Conservation (phyloP, 257 asterid species). For the Fraxinus cuspidata region DNA sequence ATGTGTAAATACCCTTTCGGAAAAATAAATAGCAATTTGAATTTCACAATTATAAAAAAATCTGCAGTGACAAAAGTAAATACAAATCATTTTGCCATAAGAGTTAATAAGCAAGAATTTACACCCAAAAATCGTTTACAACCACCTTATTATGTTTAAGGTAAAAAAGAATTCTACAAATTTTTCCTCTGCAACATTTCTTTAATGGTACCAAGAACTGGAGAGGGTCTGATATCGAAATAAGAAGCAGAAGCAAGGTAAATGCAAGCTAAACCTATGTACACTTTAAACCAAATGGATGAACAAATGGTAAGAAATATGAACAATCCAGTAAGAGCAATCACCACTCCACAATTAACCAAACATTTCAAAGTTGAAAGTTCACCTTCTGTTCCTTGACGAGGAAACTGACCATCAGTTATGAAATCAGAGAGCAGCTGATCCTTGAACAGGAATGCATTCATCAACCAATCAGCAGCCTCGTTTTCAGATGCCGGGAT, state of each 20-base stretch:
- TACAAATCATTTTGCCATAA: not conserved
- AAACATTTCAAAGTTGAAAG: slow-evolving; percentile 65
- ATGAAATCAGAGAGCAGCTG: slow-evolving; percentile 61
- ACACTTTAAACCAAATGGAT: slow-evolving; percentile 67
- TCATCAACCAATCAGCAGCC: slow-evolving; percentile 69
- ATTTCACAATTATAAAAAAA: too few species aligned
- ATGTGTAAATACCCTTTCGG: too few species aligned
- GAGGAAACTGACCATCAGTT: slow-evolving; percentile 68
- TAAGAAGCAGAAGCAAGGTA: slow-evolving; percentile 55
- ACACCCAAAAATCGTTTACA: slow-evolving; percentile 20
- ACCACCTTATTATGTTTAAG: not conserved
- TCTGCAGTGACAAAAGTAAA: not conserved
- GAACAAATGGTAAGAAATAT: slow-evolving; percentile 66
- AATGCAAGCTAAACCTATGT: slow-evolving; percentile 61
- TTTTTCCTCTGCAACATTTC: slow-evolving; percentile 27
- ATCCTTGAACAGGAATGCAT: slow-evolving; percentile 64
- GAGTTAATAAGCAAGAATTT: not conserved
- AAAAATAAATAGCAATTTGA: too few species aligned
- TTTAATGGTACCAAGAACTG: slow-evolving; percentile 32
- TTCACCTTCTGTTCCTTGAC: slow-evolving; percentile 64
- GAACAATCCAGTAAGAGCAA: slow-evolving; percentile 51
- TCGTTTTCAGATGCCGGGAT: slow-evolving; percentile 61
- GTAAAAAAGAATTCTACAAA: not conserved
- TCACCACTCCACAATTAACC: slow-evolving; percentile 53
- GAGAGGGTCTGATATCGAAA: slow-evolving; percentile 54